phyloP scores from a whole-genome alignment of 2,329 filamentous ascomycete genomes.

The Stagonosporopsis rhizophila region DNA sequence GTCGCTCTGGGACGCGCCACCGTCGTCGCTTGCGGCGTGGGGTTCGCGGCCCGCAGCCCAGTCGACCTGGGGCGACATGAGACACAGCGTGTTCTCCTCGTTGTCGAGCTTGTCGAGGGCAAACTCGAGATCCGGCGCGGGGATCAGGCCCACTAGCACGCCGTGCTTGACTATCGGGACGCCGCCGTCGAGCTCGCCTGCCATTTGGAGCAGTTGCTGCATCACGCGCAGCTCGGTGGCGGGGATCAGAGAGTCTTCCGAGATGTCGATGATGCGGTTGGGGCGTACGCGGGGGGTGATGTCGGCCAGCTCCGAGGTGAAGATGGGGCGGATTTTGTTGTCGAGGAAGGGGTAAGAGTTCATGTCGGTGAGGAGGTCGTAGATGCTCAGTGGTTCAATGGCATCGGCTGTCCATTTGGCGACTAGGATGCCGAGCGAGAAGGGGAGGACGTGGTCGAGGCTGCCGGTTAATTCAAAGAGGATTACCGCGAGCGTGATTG shows the following conservation, averaged over 20 bases:
- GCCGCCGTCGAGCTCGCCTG: constrained; percentile 90
- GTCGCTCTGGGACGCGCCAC: constrained; percentile 56
- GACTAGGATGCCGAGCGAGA: constrained; percentile 88
- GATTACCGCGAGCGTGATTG: constrained; percentile 92
- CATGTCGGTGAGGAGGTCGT: constrained; percentile 94
- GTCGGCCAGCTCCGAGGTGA: constrained; percentile 86
- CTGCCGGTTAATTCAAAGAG: constrained; percentile 95
- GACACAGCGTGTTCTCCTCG: constrained; percentile 74
- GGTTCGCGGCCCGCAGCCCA: constrained; percentile 47
- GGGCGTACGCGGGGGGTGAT: constrained; percentile 79
- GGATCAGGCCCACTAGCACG: constrained; percentile 86
- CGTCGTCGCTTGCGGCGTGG: constrained; percentile 67
- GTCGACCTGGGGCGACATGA: constrained; percentile 75
- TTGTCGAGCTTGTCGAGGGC: constrained; percentile 84
- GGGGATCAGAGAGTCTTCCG: constrained; percentile 77
- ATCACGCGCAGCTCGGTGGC: constrained; percentile 80
- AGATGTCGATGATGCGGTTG: constrained; percentile 87
- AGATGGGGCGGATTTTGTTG: constrained; percentile 90
- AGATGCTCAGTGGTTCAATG: constrained; percentile 92
- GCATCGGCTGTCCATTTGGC: constrained; percentile 99
- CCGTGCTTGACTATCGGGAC: constrained; percentile 83
- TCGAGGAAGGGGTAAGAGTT: constrained; percentile 98
- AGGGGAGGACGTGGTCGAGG: constrained; percentile 92
- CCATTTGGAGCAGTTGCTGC: constrained; percentile 79
- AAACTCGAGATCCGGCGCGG: constrained; percentile 91